Evolutionary conservation across 2,329 filamentous ascomycete genomes (phyloP), one percentile per base, ranked within the genome.

Genomic region (Thelonectria olida): DNA sequence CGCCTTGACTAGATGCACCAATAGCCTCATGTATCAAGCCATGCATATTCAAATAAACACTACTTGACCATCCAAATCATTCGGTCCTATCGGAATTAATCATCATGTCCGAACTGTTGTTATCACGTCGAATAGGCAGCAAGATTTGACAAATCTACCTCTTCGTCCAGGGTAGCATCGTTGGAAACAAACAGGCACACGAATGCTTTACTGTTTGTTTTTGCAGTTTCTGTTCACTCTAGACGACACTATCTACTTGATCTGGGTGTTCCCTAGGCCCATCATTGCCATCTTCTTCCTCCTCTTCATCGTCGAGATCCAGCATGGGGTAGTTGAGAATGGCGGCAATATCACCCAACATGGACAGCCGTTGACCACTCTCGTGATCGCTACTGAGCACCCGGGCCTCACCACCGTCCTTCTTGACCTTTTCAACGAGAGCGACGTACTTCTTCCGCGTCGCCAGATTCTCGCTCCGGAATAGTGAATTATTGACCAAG

Each of bases 321-420:
- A 87, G 80, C 36, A 98, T 84, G 0, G 96, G 94, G 75, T 94
- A 99, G 12, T 95, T 97, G 65, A 97, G 80, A 25, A 97, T 90
- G 2, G 93, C 93, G 15, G 95, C 96, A 63, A 99, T 90, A 17
- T 93, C 92, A 1, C 96, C 94, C 62, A 98, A 76, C 12, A 89
- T 91, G 67, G 94, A 92, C 13, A 99, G 79, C 61, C 93, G 84
- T 79, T 91, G 90, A 1, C 96, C 96, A 75, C 94, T 97, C 80
- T 97, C 95, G 76, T 98, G 95, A 72, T 96, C 91, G 71, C 92
- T 94, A 76, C 95, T 98, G 25, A 98, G 79, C n/a, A 98, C 87
- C 54, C 92, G 84, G 1, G 93, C 92, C 67, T 97, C 93, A 2
- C 95, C 96, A 5, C 95, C 96, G 65, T 93, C 90, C 3, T 89